Evolutionary conservation across 2,329 filamentous ascomycete genomes (phyloP).

Genomic region (Sporothrix curviconia): DNA sequence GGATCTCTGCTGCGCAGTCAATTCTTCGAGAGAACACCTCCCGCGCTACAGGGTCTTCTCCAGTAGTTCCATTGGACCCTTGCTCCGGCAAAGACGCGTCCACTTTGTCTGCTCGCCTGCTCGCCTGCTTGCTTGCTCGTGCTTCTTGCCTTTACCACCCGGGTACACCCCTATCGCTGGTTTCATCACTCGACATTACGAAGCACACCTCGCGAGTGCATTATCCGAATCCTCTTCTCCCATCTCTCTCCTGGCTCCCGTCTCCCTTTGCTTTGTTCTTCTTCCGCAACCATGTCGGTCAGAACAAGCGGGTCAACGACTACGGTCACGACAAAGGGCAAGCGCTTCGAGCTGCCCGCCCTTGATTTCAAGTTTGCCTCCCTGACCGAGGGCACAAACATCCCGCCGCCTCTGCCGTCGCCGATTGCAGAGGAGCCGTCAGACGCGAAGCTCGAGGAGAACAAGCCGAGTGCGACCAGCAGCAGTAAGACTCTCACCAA

Average conservation of each 20-base stretch:
- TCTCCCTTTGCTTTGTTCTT: background rate
- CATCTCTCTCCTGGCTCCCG: too few relatives aligned
- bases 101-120: too few relatives aligned
- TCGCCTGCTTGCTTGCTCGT: background rate
- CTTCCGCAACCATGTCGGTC: slow-evolving; percentile 20
- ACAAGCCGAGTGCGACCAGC: slow-evolving; percentile 16
- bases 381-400: slow-evolving; percentile 55
- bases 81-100: background rate
- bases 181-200: background rate
- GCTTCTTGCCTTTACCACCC: too few relatives aligned
- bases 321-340: slow-evolving; percentile 18
- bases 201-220: background rate
- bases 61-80: background rate
- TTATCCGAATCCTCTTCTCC: background rate
- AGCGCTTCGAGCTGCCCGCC: slow-evolving; percentile 49
- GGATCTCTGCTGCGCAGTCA: background rate
- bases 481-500: slow-evolving; percentile 31
- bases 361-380: slow-evolving; percentile 53
- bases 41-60: background rate
- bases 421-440: slow-evolving; percentile 44
- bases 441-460: slow-evolving; percentile 13
- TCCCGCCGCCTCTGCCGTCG: slow-evolving; percentile 52
- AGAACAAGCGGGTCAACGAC: slow-evolving; percentile 19
- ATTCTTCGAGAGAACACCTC: background rate
- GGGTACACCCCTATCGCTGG: background rate